Conservation (phyloP, 352 stramenopile genomes). For the Pythium sukuiense region DNA sequence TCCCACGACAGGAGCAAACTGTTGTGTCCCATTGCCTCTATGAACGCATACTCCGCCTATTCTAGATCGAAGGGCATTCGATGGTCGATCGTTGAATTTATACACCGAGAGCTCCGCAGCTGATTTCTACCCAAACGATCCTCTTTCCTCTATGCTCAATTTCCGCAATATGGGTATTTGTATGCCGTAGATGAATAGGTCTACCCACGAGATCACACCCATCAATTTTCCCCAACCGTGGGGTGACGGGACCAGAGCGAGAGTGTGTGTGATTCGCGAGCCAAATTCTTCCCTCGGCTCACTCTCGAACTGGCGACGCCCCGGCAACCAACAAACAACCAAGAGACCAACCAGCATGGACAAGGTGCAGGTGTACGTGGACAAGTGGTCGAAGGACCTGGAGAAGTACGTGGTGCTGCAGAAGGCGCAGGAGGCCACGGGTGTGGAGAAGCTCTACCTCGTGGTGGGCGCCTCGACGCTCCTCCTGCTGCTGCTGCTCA, state of each 20-base stretch:
- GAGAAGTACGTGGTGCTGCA: constrained; percentile 81
- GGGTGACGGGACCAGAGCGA: constrained; percentile 11
- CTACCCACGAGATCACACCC: neutral
- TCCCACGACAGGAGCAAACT: neutral
- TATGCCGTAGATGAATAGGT: neutral
- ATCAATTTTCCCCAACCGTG: constrained; percentile 25
- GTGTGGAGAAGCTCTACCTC: constrained; percentile 90
- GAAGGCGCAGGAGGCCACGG: constrained; percentile 76
- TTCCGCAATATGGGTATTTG: neutral
- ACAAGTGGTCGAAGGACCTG: constrained; percentile 87
- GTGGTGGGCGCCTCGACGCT: constrained; percentile 58
- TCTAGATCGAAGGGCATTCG: neutral
- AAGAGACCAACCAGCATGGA: constrained; percentile 47
- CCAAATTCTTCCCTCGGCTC: constrained; percentile 20
- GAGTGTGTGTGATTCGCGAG: constrained; percentile 27
- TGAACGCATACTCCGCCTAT: neutral
- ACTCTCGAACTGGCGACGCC: constrained; percentile 33
- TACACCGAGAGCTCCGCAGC: constrained; percentile 5
- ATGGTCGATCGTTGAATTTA: constrained; percentile 14
- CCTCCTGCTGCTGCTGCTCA: constrained; percentile 75
- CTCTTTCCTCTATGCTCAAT: neutral
- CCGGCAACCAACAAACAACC: constrained; percentile 18
- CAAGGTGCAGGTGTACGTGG: constrained; percentile 79
- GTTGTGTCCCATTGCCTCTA: constrained; percentile 5
- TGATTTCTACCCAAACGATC: neutral